Evolutionary conservation across 345 rosid species (phyloP), one percentile per base, ranked within the genome.

Genomic region (Bretschneidera sinensis): DNA sequence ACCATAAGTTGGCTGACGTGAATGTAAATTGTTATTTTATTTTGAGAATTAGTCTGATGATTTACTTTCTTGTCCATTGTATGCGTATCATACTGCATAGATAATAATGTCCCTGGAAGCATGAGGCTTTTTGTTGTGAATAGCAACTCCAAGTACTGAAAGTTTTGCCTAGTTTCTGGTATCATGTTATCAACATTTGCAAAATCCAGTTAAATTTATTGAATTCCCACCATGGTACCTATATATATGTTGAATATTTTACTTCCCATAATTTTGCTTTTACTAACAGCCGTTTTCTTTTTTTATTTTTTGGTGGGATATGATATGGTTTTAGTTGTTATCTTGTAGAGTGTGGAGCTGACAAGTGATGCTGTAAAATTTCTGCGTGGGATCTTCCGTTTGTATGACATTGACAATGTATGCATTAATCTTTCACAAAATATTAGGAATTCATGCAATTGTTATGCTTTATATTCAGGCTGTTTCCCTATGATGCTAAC

Each of bases 381-480:
- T 76, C 71, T 89, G 59, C 80, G 73, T 54, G 87, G 89, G 64
- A 71, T 83, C 71, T 86, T 89, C 71, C 78, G 67, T 60, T 67
- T 84, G 63, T 79, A 75, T 71, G 96, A 84, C 81, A 74, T 72
- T 56, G 83, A 86, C 60, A 83, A 84, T 78, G 96, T 84, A 78
- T 51, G 81, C 78, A 61, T 56, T 59, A 61, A 60, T 39, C 35
- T 60, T 51, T 39, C 9, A 7, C 45, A 7, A 13, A 39, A 13
- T 39, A 7, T 39, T 14, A 39, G 11, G 15, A 39, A 4, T 39
- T 39, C 15, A 11, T 39, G 45, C 45, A 9, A 4, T 39, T 39
- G 45, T 39, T 13, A 48, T 34, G 31, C 21, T 49, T 55, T 55
- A 47, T 33, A 48, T 31, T 47, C 59, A 6, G 28, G 45, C 45